phyloP scores from a whole-genome alignment of 148 eudicot genomes.

The Hydrangea macrophylla region DNA sequence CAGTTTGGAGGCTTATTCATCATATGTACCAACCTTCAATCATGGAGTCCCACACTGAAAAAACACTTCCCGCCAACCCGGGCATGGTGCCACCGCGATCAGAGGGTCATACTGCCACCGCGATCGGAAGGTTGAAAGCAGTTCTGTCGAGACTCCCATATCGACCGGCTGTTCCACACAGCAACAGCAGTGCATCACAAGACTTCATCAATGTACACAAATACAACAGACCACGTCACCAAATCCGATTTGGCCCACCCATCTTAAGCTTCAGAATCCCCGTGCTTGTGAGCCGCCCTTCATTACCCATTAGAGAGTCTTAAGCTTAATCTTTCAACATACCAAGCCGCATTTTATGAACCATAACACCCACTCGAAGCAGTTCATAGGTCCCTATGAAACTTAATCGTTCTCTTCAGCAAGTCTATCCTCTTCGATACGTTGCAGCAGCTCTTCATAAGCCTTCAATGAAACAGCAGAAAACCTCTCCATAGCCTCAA shows the following conservation, averaged over 20 bases:
- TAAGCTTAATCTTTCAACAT: too few species aligned
- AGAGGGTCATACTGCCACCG: too few species aligned
- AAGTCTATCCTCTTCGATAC: slow-evolving; percentile 66
- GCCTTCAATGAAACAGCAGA: slow-evolving; percentile 57
- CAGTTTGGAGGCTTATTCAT: background rate
- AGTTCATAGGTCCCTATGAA: slow-evolving; percentile 30
- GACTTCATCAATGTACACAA: too few species aligned
- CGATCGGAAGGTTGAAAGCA: background rate
- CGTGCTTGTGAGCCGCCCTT: too few species aligned
- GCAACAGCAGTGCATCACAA: too few species aligned
- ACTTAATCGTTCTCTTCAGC: slow-evolving; percentile 30
- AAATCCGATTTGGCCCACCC: background rate
- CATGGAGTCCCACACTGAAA: too few species aligned
- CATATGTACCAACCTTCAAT: background rate
- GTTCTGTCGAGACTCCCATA: background rate
- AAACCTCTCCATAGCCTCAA: slow-evolving; percentile 84
- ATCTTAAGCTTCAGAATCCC: background rate
- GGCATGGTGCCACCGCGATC: background rate
- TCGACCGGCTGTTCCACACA: background rate
- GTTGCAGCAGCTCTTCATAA: slow-evolving; percentile 73
- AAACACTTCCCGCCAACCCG: too few species aligned
- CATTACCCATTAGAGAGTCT: background rate
- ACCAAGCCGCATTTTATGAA: too few species aligned
- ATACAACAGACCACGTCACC: background rate
- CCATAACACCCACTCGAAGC: too few species aligned